Percentiles rank a stretch among this genome's conserved stretches.
These are phyloP conservation scores for Talaromyces borbonicus DNA, from an alignment of 495 filamentous ascomycete species.

Conservation along the genomic window DNA sequence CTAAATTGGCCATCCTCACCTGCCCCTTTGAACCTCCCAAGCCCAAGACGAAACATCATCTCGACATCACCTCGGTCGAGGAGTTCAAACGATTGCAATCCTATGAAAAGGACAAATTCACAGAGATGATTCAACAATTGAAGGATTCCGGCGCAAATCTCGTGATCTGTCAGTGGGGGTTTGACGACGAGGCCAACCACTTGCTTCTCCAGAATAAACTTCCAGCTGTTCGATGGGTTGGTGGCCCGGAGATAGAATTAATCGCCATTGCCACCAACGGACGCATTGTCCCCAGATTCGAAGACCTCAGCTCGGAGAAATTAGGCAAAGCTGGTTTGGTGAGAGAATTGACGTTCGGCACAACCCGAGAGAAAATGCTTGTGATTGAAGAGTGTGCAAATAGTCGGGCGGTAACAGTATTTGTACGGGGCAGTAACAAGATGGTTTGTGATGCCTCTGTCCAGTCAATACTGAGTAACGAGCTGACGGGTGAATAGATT, in stretches of 20 bases:
- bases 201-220: constrained; percentile 90
- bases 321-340: constrained; percentile 85
- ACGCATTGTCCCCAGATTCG: constrained; percentile 93
- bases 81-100: constrained; percentile 95
- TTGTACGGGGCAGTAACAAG: constrained; percentile 97
- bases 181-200: constrained; percentile 98
- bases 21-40: constrained; percentile 99
- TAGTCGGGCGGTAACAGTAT: constrained; percentile 89
- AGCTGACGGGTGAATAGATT: constrained; percentile 49
- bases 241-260: constrained; percentile 94
- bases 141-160: constrained; percentile 96
- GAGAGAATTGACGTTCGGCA: constrained; percentile 91
- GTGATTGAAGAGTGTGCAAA: constrained; percentile 99
- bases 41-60: constrained; percentile 99
- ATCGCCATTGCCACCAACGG: constrained; percentile 98
- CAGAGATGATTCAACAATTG: constrained; percentile 97
- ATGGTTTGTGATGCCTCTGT: constrained; percentile 54
- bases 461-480: background rate
- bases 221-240: constrained; percentile 95
- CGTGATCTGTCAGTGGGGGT: constrained; percentile 98
- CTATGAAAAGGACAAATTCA: constrained; percentile 92
- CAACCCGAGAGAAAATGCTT: constrained; percentile 97
- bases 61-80: constrained; percentile 94
- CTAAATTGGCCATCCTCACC: constrained; percentile 94
- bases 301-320: constrained; percentile 84